A percentile compares a stretch with the other conserved stretches of the same genome.
Conservation (phyloP, 2,329 filamentous ascomycete genomes). For the Juglanconis juglandina region DNA sequence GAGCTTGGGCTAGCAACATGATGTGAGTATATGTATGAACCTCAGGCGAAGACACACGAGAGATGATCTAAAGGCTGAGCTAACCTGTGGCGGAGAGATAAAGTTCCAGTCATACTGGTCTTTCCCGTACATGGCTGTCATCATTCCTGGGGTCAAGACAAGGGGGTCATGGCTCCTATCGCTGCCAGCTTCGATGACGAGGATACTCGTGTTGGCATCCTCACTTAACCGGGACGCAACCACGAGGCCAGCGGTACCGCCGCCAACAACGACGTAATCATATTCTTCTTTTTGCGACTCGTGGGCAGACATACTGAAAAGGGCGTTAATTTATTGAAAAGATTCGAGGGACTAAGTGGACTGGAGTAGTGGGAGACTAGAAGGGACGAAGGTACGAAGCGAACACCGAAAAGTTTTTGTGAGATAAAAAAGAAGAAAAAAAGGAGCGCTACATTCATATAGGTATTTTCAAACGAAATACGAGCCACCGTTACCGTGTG, state of each 20-base stretch:
- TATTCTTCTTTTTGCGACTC: background rate
- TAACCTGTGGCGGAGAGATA: constrained; percentile 32
- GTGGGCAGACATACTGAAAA: background rate
- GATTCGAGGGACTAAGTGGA: too few species aligned
- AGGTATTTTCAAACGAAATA: too few species aligned
- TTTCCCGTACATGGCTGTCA: constrained; percentile 29
- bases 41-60: too few species aligned
- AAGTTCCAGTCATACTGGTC: constrained; percentile 40
- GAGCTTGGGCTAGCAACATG: constrained; percentile 21
- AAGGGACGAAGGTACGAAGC: too few species aligned
- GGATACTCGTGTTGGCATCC: constrained; percentile 31
- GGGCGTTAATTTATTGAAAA: background rate
- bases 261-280: constrained; percentile 36
- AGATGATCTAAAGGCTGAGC: background rate
- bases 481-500: too few species aligned
- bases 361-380: too few species aligned
- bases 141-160: constrained; percentile 35
- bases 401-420: too few species aligned
- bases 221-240: constrained; percentile 41
- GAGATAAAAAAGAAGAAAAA: too few species aligned
- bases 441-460: too few species aligned
- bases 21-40: background rate
- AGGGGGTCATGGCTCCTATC: constrained; percentile 31
- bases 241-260: constrained; percentile 46
- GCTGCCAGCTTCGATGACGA: constrained; percentile 38